A percentile compares a stretch with the other conserved stretches of the same genome.
These are phyloP conservation scores for Candida gorgasii DNA, from an alignment of 805 yeast genomes.

Conservation along the genomic window DNA sequence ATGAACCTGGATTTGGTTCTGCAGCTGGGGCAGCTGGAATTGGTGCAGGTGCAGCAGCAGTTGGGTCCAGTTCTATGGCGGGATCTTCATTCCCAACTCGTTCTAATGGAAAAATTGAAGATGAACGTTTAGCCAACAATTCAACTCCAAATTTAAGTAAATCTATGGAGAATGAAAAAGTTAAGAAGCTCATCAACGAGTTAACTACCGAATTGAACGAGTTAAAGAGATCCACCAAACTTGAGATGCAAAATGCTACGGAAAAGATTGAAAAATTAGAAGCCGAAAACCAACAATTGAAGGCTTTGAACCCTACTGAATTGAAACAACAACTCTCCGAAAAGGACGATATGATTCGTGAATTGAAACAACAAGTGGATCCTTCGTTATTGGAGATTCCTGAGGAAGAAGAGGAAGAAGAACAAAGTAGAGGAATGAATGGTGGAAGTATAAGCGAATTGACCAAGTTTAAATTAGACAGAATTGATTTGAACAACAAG, in stretches of 20 bases:
- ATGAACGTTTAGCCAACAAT: constrained; percentile 12
- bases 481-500: constrained; percentile 45
- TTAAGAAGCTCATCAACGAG: constrained; percentile 32
- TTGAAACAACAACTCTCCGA: constrained; percentile 27
- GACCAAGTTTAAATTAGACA: constrained; percentile 42
- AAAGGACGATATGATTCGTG: constrained; percentile 31
- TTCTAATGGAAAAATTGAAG: constrained; percentile 4
- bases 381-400: constrained; percentile 22
- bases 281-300: constrained; percentile 16
- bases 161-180: constrained; percentile 24
- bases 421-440: constrained; percentile 4
- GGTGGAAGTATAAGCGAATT: constrained; percentile 27
- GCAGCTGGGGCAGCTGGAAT: not conserved
- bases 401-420: constrained; percentile 22
- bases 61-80: not conserved
- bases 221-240: constrained; percentile 35
- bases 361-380: constrained; percentile 29
- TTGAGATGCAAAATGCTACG: constrained; percentile 59
- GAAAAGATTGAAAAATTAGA: constrained; percentile 53
- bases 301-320: constrained; percentile 11
- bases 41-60: not conserved
- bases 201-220: constrained; percentile 34
- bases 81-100: not conserved
- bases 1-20: not conserved
- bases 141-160: constrained; percentile 15